phyloP scores from a whole-genome alignment of 2,329 filamentous ascomycete genomes.

The Drechslerella dactyloides region DNA sequence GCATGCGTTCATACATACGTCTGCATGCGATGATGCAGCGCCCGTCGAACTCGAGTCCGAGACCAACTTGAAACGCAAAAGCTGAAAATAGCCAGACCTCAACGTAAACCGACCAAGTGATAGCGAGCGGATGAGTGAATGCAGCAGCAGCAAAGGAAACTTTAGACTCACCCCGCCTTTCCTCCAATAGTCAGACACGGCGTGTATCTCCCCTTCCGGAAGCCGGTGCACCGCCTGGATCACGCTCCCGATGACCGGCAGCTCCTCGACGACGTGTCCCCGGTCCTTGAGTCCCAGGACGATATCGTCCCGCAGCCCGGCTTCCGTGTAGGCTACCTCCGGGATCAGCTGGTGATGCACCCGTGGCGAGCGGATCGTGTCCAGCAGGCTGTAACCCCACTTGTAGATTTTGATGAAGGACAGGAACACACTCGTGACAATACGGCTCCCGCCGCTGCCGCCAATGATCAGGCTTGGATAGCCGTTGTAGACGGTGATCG shows the following conservation, averaged over 20 bases:
- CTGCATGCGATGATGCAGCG: not conserved
- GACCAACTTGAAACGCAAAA: conserved; percentile 9
- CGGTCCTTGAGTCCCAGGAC: conserved; percentile 51
- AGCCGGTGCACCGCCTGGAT: conserved; percentile 52
- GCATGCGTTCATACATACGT: not conserved
- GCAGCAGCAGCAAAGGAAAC: conserved; percentile 14
- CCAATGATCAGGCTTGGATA: conserved; percentile 53
- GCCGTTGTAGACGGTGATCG: conserved; percentile 53
- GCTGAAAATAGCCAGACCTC: conserved; percentile 11
- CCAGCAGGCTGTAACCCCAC: conserved; percentile 53
- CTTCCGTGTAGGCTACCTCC: conserved; percentile 52
- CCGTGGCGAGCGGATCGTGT: conserved; percentile 53
- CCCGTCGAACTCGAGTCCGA: not conserved
- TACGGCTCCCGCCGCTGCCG: conserved; percentile 53
- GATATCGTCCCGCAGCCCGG: conserved; percentile 39
- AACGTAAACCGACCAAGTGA: conserved; percentile 7
- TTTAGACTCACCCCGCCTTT: conserved; percentile 53
- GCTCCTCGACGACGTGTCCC: conserved; percentile 51
- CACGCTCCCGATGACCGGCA: conserved; percentile 53
- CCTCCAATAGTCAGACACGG: conserved; percentile 55
- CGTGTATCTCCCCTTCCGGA: conserved; percentile 51
- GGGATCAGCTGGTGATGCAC: conserved; percentile 55
- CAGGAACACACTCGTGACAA: conserved; percentile 55
- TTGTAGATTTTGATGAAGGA: conserved; percentile 54
- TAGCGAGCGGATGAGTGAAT: not conserved